Evolutionary conservation across 176 grass and related monocot genomes (phyloP).

Genomic region (Ananas comosus): DNA sequence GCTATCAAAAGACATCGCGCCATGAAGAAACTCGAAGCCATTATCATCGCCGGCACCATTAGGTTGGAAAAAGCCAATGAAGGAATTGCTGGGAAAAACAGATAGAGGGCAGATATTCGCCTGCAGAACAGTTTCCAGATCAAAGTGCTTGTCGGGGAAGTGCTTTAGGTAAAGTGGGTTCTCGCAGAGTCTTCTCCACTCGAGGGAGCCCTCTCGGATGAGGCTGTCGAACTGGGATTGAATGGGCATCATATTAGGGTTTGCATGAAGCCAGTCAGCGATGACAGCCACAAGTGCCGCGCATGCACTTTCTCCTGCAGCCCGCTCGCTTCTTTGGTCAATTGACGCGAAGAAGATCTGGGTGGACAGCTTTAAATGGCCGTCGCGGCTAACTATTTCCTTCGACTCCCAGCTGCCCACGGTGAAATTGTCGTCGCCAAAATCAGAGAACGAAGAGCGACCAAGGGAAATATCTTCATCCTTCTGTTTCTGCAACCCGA

Average conservation of each 20-base stretch:
- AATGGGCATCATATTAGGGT: conserved; percentile 69
- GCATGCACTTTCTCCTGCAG: conserved; percentile 87
- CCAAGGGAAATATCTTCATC: conserved; percentile 34
- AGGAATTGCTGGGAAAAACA: conserved; percentile 56
- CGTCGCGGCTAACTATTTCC: conserved; percentile 71
- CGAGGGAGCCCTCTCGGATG: conserved; percentile 83
- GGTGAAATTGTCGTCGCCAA: conserved; percentile 86
- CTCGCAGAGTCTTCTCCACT: conserved; percentile 90
- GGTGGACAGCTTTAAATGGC: conserved; percentile 58
- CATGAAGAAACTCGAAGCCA: conserved; percentile 73
- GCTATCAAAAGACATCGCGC: conserved; percentile 82
- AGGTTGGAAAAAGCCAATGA: conserved; percentile 90
- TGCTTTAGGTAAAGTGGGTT: conserved; percentile 49
- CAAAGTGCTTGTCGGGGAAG: conserved; percentile 91
- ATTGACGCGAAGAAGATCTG: conserved; percentile 92
- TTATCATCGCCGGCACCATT: conserved; percentile 39
- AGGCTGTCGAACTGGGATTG: conserved; percentile 79
- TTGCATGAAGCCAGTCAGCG: conserved; percentile 82
- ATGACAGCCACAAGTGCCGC: conserved; percentile 77
- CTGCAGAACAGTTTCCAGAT: conserved; percentile 85
- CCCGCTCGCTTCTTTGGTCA: conserved; percentile 83
- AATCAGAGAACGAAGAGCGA: conserved; percentile 44
- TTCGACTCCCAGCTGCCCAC: conserved; percentile 76
- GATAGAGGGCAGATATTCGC: conserved; percentile 66
- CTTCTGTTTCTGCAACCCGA: conserved; percentile 44